Evolutionary conservation across 805 yeast genomes (phyloP).

Genomic region (Barnettozyma pratensis): DNA sequence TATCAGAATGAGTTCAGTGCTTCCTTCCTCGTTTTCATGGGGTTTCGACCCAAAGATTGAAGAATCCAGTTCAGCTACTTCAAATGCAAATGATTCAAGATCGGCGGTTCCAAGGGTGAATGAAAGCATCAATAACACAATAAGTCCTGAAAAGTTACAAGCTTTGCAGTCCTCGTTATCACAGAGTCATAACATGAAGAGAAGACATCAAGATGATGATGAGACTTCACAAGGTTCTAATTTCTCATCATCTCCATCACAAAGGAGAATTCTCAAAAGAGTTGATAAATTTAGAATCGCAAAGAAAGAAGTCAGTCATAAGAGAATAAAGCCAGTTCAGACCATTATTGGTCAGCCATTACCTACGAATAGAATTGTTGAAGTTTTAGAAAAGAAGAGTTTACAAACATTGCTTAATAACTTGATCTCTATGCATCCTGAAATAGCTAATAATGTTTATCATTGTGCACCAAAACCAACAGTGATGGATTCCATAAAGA

Average conservation of each 20-base stretch:
- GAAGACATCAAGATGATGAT: slow-evolving; percentile 15
- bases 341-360: slow-evolving; percentile 50
- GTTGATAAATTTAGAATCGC: slow-evolving; percentile 10
- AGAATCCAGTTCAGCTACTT: slow-evolving; percentile 22
- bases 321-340: slow-evolving; percentile 16
- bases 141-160: slow-evolving; percentile 3
- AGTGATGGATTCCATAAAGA: slow-evolving; percentile 43
- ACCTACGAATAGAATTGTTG: slow-evolving; percentile 60
- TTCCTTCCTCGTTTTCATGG: slow-evolving; percentile 22
- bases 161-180: slow-evolving; percentile 5
- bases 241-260: slow-evolving; percentile 2
- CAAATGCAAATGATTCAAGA: background rate
- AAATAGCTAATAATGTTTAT: slow-evolving; percentile 45
- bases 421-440: slow-evolving; percentile 58
- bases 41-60: slow-evolving; percentile 20
- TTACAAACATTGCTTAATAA: slow-evolving; percentile 47
- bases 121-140: background rate
- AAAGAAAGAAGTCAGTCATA: slow-evolving; percentile 22
- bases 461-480: slow-evolving; percentile 54
- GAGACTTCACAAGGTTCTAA: slow-evolving; percentile 3
- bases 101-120: background rate
- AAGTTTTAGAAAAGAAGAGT: slow-evolving; percentile 55
- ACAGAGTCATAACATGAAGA: slow-evolving; percentile 7
- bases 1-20: slow-evolving; percentile 13
- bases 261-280: slow-evolving; percentile 3